Evolutionary conservation across 129 eudicot genomes (phyloP), one percentile per base, ranked within the genome.

Genomic region (Lonicera japonica): DNA sequence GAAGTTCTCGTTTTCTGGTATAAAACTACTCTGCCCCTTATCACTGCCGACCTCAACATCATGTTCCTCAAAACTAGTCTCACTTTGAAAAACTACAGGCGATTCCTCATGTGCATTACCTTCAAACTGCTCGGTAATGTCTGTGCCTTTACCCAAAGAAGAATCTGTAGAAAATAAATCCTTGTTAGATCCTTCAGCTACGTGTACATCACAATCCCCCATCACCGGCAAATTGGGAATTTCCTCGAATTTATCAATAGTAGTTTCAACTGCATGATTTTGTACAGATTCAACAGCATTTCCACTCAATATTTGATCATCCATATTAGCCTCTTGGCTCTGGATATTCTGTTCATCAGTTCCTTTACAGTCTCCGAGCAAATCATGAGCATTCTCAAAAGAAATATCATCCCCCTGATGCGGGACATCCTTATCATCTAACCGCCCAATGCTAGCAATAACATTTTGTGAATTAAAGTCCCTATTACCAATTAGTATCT

Each of bases 401-500:
- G 29, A 7, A 23, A 60, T 15, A 73, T 61, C 76, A 38, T 72
- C 47, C n/a, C 18, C 21, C 50, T 58, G 54, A 45, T 45, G 16
- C 12, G 25, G 8, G 53, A 39, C 63, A 34, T 57, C 68, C 68
- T 68, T 68, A 39, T 43, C 50, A 10, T 53, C 69, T 69, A 61
- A 65, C 71, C 61, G 54, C 38, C 22, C 61, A 25, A 47, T 60
- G 76, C 66, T 56, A 19, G 45, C 67, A 56, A 25, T 59, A 58
- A 65, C 50, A 59, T 69, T 60, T 39, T 40, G 72, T 20, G 75
- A 60, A 60, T 61, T 13, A 64, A 75, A 55, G 19, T 63, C 74
- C 18, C 43, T 54, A 65, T 55, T 64, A 43, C 19, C 73, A 77
- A 50, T 39, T 46, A 74, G 75, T 23, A 52, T 66, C 25, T 50